Percentiles rank a stretch among this genome's conserved stretches.
Conservation (phyloP, 1,284 basidiomycete genomes). For the Bondarzewia mesenterica region DNA sequence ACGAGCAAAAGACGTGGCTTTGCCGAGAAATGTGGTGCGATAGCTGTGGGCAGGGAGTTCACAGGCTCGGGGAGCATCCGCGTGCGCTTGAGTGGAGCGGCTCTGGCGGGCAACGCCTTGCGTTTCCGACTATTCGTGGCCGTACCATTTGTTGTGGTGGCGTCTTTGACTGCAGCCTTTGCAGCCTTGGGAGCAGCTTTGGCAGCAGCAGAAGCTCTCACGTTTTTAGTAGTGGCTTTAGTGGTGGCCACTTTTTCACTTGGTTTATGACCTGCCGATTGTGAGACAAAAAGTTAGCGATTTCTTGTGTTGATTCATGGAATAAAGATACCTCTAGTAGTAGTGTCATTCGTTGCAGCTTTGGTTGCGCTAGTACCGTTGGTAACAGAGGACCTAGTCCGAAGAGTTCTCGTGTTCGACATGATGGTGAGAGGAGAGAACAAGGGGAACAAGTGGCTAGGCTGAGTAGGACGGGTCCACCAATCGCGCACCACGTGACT, state of each 20-base stretch:
- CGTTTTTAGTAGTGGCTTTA: not conserved
- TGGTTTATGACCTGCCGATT: not conserved
- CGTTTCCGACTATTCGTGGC: not conserved
- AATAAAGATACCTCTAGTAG: not conserved
- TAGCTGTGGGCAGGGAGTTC: not conserved
- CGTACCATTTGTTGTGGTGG: not conserved
- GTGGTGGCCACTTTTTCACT: not conserved
- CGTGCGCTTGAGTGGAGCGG: not conserved
- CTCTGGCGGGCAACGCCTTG: not conserved
- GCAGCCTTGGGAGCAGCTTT: not conserved
- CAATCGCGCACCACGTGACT: not conserved
- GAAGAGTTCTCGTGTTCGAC: not conserved
- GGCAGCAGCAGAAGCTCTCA: not conserved
- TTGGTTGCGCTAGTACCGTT: not conserved
- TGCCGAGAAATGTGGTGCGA: not conserved
- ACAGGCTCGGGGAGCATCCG: not conserved
- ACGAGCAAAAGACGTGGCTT: not conserved
- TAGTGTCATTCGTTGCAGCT: not conserved
- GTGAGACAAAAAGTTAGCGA: not conserved
- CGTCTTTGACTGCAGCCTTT: not conserved
- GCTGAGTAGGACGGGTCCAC: not conserved
- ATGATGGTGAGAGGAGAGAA: not conserved
- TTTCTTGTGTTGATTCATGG: not conserved
- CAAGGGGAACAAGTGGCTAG: not conserved
- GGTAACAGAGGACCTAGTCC: not conserved